Base-by-base conservation (phyloP, 768 basidiomycete species). In the Epithele typhae region DNA sequence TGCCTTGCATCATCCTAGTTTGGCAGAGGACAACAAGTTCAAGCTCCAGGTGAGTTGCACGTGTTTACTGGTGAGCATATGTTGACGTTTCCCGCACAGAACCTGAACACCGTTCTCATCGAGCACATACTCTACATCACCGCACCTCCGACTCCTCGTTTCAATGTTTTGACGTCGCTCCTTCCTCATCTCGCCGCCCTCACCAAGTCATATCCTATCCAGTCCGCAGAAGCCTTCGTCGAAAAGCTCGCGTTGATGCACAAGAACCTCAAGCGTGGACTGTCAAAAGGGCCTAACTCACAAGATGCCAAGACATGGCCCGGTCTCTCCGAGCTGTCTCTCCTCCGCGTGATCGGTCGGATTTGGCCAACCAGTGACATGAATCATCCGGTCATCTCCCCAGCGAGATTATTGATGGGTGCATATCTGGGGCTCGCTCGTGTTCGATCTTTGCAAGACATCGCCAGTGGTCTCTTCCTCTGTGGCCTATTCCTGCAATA, bases 291-390 rank as follows among this genome's bases (percentile, higher is more conserved):
- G 1, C 70, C 88, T 0, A 68, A 78, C 12, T 68, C 76, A 21
- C 63, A 63, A 0, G 71, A 78, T 8, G 73, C 90, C 3, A 88
- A 79, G 68, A 97, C 92, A 0, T 98, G 91, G 84, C 95, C 96
- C 5, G 85, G 87, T 23, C 64, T 82, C 3, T 68, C 91, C 4
- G 96, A 99, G 63, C 73, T 99, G 17, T 71, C 77, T 0, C 71
- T 99, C 2, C 70, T 98, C 24, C 82, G 93, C 19, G 64, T 93
- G 32, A 77, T 91, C 41, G 92, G 92, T 3, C 68, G 74, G 12
- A 69, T 88, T 27, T 99, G 94, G 94, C 87, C 93, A 3, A 92
- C 93, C 2, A 95, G 92, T 62, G 96, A 99, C 66, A 77, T 95
- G 67, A 85, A 84, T 42, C 94, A 99, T 64, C 79, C 83, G 0